Evolutionary conservation across 768 basidiomycete genomes (phyloP).

Genomic region (Clavaria fumosa): DNA sequence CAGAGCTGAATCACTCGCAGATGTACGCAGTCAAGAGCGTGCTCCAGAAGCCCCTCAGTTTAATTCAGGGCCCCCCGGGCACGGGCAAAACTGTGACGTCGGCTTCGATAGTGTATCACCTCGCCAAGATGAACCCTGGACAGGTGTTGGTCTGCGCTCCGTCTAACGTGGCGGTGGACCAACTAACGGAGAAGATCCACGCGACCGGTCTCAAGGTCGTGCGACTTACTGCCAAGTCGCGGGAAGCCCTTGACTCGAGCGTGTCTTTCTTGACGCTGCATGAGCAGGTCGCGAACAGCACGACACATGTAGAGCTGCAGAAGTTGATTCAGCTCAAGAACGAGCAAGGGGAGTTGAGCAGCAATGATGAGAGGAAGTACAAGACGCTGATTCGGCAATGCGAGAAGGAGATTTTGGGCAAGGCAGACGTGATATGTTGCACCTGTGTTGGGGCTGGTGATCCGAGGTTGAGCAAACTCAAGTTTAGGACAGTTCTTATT

Average conservation of each 20-base stretch:
- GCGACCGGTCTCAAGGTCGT: conserved; percentile 98
- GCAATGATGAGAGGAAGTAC: conserved; percentile 94
- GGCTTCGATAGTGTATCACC: conserved; percentile 95
- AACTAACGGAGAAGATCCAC: conserved; percentile 98
- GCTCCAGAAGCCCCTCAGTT: conserved; percentile 89
- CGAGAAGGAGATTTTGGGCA: conserved; percentile 92
- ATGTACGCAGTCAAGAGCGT: conserved; percentile 99
- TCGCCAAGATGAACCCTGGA: conserved; percentile 98
- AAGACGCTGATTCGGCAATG: conserved; percentile 89
- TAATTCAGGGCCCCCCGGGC: conserved; percentile 97
- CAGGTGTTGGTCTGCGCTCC: conserved; percentile 98
- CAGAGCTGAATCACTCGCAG: conserved; percentile 97
- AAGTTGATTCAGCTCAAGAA: conserved; percentile 97
- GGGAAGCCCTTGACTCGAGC: conserved; percentile 95
- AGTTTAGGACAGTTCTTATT: conserved; percentile 96
- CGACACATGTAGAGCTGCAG: conserved; percentile 90
- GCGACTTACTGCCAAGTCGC: conserved; percentile 92
- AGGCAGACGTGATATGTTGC: conserved; percentile 95
- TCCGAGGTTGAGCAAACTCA: conserved; percentile 88
- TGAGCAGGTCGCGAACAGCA: conserved; percentile 94
- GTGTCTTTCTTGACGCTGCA: conserved; percentile 90
- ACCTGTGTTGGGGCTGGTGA: conserved; percentile 98
- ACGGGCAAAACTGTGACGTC: conserved; percentile 99
- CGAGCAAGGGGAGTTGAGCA: conserved; percentile 93
- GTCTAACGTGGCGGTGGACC: conserved; percentile 98